Evolutionary conservation across 495 filamentous ascomycete species (phyloP).

Genomic region (Lindgomyces ingoldianus): DNA sequence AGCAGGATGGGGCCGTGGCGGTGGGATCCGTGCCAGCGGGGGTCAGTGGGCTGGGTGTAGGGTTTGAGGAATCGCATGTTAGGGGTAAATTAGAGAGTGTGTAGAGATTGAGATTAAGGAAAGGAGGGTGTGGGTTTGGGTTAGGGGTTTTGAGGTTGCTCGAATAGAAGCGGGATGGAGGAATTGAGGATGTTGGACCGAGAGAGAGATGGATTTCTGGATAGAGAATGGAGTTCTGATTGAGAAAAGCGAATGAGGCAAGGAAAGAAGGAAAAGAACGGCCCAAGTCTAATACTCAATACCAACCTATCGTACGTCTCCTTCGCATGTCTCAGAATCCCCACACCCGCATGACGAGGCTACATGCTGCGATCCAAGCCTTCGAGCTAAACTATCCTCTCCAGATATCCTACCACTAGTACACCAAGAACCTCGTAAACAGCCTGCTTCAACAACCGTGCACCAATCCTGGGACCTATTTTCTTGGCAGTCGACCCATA

Average conservation of each 20-base stretch:
- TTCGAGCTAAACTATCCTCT: too few species aligned
- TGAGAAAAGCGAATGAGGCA: neutral
- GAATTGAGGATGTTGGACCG: too few species aligned
- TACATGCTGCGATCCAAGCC: too few species aligned
- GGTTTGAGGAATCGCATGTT: neutral
- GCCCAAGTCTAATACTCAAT: neutral
- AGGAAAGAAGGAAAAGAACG: neutral
- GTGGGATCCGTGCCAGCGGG: constrained; percentile 12
- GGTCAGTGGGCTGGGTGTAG: constrained; percentile 8
- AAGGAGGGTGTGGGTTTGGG: too few species aligned
- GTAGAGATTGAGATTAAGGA: neutral
- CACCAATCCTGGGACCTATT: neutral
- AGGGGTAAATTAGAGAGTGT: neutral
- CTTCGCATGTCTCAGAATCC: too few species aligned
- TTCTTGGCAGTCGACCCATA: neutral
- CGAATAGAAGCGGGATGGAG: too few species aligned
- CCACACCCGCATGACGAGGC: too few species aligned
- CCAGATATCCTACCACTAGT: neutral
- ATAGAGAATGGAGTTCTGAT: neutral
- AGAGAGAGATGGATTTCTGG: too few species aligned
- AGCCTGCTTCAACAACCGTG: neutral
- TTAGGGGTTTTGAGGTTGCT: too few species aligned
- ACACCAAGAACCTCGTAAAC: neutral
- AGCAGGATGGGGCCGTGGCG: neutral
- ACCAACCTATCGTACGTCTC: neutral